Evolutionary conservation across 768 basidiomycete species (phyloP).

Genomic region (Kockovaella imperatae): DNA sequence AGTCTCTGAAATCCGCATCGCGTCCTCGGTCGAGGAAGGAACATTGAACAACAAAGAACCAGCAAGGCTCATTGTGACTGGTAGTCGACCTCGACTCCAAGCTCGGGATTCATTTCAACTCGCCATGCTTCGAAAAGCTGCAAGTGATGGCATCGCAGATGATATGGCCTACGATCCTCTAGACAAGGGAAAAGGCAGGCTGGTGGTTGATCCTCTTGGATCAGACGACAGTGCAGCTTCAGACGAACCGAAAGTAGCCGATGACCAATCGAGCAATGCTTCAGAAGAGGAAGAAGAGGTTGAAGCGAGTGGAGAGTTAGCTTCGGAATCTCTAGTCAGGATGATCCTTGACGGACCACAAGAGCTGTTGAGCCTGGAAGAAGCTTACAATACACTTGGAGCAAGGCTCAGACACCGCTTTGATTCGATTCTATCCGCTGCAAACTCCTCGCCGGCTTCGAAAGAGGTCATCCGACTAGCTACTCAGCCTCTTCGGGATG

Average conservation of each 20-base stretch:
- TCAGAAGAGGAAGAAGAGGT: slow-evolving; percentile 23
- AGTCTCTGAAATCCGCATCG: slow-evolving; percentile 26
- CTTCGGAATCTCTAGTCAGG: slow-evolving; percentile 27
- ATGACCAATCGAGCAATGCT: background rate
- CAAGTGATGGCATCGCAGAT: slow-evolving; percentile 3
- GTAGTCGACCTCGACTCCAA: slow-evolving; percentile 27
- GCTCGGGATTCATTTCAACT: slow-evolving; percentile 34
- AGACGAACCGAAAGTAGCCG: slow-evolving; percentile 4
- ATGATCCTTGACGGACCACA: slow-evolving; percentile 38
- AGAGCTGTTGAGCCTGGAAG: slow-evolving; percentile 42
- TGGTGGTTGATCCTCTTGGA: slow-evolving; percentile 17
- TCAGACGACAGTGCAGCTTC: slow-evolving; percentile 25
- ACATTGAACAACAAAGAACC: slow-evolving; percentile 40
- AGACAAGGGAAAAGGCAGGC: slow-evolving; percentile 10
- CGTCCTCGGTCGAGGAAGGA: slow-evolving; percentile 36
- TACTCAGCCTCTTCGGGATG: slow-evolving; percentile 25
- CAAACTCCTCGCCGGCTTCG: background rate
- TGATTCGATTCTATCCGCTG: slow-evolving; percentile 2
- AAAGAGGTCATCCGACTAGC: slow-evolving; percentile 6
- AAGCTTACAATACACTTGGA: slow-evolving; percentile 37
- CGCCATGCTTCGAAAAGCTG: slow-evolving; percentile 19
- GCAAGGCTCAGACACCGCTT: slow-evolving; percentile 18
- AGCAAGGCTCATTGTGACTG: slow-evolving; percentile 26
- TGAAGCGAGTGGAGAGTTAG: slow-evolving; percentile 21
- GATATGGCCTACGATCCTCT: background rate